Conservation (phyloP, 2,329 filamentous ascomycete genomes). For the Xylaria sp. region DNA sequence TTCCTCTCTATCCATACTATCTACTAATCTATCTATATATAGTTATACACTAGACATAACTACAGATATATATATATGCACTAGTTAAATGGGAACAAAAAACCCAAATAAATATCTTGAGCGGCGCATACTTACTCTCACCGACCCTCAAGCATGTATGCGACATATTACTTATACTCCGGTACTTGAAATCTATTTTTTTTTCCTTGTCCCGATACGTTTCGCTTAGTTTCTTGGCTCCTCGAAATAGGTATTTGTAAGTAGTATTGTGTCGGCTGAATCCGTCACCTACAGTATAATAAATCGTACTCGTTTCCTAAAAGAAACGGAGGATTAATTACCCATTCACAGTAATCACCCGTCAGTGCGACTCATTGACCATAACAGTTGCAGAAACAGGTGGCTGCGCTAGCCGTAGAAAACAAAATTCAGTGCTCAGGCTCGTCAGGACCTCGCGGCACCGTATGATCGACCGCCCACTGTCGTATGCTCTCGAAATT, state of each 20-base stretch:
- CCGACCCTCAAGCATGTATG: neutral
- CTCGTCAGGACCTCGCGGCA: conserved; percentile 49
- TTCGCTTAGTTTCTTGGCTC: neutral
- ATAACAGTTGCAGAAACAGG: too few relatives aligned
- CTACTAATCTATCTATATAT: too few relatives aligned
- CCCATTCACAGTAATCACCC: neutral
- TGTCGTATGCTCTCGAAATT: conserved; percentile 63
- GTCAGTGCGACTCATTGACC: neutral
- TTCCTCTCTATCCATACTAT: neutral
- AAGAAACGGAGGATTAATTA: neutral
- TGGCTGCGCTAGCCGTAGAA: conserved; percentile 10
- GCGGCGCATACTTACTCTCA: neutral
- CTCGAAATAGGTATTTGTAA: neutral
- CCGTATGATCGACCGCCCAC: conserved; percentile 64
- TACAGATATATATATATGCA: too few relatives aligned
- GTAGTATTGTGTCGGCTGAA: neutral
- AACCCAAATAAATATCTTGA: neutral
- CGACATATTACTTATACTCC: too few relatives aligned
- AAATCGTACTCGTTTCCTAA: neutral
- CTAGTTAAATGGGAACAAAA: too few relatives aligned
- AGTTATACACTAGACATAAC: too few relatives aligned
- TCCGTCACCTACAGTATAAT: too few relatives aligned
- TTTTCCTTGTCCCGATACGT: neutral
- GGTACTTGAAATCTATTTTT: neutral
- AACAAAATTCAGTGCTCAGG: conserved; percentile 44